phyloP scores from a whole-genome alignment of 164 flowering plant species.

The Protea cynaroides region DNA sequence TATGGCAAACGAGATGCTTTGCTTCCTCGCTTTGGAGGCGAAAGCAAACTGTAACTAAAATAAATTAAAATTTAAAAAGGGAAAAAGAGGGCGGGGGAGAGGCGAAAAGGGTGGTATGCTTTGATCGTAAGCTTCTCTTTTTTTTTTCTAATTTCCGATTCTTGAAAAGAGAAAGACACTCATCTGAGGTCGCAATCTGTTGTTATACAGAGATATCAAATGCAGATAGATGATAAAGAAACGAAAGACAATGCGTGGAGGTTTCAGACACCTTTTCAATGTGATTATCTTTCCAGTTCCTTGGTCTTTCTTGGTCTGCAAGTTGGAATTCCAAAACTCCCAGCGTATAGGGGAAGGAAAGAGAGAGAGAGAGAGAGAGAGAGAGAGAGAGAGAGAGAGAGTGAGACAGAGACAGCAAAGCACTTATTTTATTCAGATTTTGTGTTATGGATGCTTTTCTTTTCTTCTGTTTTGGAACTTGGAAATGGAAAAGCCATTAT shows the following conservation, averaged over 20 bases:
- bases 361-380: too few relatives aligned
- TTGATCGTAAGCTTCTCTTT: conserved; percentile 23
- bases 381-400: too few relatives aligned
- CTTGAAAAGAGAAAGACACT: background rate
- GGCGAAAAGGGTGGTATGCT: conserved; percentile 13
- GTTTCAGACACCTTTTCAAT: background rate
- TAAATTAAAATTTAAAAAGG: background rate
- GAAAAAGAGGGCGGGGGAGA: conserved; percentile 5
- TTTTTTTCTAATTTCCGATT: conserved; percentile 11
- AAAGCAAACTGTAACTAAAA: background rate
- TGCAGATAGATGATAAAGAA: conserved; percentile 6
- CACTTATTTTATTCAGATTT: too few relatives aligned
- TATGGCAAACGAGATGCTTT: conserved; percentile 49
- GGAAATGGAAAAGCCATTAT: too few relatives aligned
- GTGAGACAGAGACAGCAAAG: too few relatives aligned
- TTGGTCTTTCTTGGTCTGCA: background rate
- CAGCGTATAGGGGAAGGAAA: too few relatives aligned
- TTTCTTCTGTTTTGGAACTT: too few relatives aligned
- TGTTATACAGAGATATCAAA: background rate
- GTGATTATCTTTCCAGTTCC: background rate
- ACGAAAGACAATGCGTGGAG: background rate
- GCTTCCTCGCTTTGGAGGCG: conserved; percentile 38
- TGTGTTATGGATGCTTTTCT: too few relatives aligned
- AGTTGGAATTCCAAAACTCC: too few relatives aligned
- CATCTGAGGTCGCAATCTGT: background rate